Percentiles rank a stretch among this genome's conserved stretches.
Conservation (phyloP, 345 rosid species). For the Linum lewisii region DNA sequence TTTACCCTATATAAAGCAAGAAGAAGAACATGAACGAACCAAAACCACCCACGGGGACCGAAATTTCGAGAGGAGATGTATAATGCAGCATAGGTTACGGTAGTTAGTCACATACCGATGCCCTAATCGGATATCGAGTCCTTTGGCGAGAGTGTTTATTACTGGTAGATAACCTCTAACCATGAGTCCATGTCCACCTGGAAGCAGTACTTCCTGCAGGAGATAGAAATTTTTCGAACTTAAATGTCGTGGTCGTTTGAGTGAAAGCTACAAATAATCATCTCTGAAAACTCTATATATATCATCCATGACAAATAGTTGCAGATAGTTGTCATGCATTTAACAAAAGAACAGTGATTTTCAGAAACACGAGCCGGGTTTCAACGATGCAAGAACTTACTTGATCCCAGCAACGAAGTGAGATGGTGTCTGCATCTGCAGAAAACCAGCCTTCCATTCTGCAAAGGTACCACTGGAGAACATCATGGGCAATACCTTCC, state of each 20-base stretch:
- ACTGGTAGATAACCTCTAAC: constrained; percentile 96
- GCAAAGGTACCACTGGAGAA: constrained; percentile 94
- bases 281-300: too few species aligned
- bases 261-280: too few species aligned
- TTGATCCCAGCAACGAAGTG: constrained; percentile 85
- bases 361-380: too few species aligned
- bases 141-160: constrained; percentile 88
- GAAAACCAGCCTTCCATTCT: constrained; percentile 99
- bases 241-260: too few species aligned
- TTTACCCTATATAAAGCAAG: constrained; percentile 44
- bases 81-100: too few species aligned
- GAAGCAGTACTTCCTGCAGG: constrained; percentile 73
- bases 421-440: constrained; percentile 91
- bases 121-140: constrained; percentile 72
- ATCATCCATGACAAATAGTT: too few species aligned
- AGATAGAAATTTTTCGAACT: background rate
- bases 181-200: constrained; percentile 98
- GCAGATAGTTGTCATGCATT: too few species aligned
- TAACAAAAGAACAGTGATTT: too few species aligned
- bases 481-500: constrained; percentile 68
- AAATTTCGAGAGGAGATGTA: background rate
- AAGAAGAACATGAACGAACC: background rate
- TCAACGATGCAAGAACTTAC: constrained; percentile 21
- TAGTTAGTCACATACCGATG: constrained; percentile 44
- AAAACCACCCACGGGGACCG: too few species aligned